Percentiles rank a stretch among this genome's conserved stretches.
Evolutionary conservation across 2,329 filamentous ascomycete genomes (phyloP).

Genomic region (Colletotrichum limetticola): DNA sequence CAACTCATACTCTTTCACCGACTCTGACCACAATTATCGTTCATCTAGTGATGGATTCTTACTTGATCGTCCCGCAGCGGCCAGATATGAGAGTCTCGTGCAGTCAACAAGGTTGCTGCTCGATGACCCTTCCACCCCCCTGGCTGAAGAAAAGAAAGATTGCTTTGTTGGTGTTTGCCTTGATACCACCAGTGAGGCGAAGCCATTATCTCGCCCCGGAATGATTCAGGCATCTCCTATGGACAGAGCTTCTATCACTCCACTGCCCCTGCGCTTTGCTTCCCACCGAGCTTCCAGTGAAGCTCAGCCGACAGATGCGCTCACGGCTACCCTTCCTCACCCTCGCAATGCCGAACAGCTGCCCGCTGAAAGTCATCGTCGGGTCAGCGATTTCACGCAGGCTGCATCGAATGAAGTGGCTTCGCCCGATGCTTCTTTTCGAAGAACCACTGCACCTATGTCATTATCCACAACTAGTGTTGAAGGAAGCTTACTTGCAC

Average conservation of each 20-base stretch:
- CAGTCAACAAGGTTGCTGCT: neutral
- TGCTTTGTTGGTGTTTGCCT: conserved; percentile 17
- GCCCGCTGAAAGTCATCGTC: neutral
- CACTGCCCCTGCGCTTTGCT: neutral
- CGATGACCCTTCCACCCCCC: neutral
- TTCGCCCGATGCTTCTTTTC: neutral
- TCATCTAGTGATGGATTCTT: neutral
- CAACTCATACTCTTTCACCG: neutral
- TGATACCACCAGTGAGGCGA: neutral
- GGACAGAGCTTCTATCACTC: neutral
- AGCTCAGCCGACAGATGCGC: neutral
- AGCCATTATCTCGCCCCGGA: neutral
- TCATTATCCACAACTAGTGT: neutral
- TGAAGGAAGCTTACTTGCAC: neutral
- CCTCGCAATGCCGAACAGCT: neutral
- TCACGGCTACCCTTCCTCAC: conserved; percentile 5
- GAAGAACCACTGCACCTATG: neutral
- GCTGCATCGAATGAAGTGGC: neutral
- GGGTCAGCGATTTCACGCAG: neutral
- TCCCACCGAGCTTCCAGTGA: conserved; percentile 10
- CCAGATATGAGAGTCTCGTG: neutral
- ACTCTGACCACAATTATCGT: neutral
- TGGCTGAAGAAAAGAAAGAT: neutral
- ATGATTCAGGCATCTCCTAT: neutral
- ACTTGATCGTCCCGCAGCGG: neutral